Base-by-base conservation (phyloP, 768 basidiomycete species). In the Boletus patriciae region DNA sequence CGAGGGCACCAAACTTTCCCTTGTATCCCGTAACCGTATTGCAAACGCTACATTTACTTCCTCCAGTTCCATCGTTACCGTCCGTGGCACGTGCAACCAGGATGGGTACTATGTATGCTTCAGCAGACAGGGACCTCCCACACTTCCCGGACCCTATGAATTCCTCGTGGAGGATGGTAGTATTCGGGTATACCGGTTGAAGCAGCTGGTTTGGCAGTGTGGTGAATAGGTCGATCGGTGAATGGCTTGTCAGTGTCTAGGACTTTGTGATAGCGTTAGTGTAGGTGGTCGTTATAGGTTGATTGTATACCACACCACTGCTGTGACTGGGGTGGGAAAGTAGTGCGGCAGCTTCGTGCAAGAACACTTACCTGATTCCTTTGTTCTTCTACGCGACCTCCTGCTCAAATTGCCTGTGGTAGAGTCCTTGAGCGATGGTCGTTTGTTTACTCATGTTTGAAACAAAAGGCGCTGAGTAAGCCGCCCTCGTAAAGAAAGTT, bases 401-500 rank as follows among this genome's bases (percentile, higher is more conserved):
- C 33, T 12, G 12, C 33, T 13, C 13, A 34, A 34, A 34, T 13
- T 13, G 33, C 13, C 33, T 34, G 13, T 34, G 33, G 8, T 34
- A 34, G 33, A 12, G 33, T 34, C 33, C 12, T 33, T 8, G 12
- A 12, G 4, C 11, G 31, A n/a, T n/a, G n/a, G n/a, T 25, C 25
- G 25, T 45, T 54, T 66, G 47, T 65, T 66, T 67, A 34, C 34
- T 29, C 27, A 3, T 64, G 54, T 66, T 66, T 66, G 58, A 60
- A 62, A 56, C 34, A 6, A 38, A 62, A 47, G 62, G 50, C 6
- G 54, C 53, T 57, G 64, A 61, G 27, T 66, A 56, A 66, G 61
- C 51, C 1, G 8, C 2, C 2, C 29, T 15, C 23, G 4, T 27
- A 15, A 10, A n/a, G 12, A 6, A 38, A 33, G 16, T 45, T 11